Evolutionary conservation across 768 basidiomycete species (phyloP), one percentile per base, ranked within the genome.

Genomic region (Suillus hirtellus): DNA sequence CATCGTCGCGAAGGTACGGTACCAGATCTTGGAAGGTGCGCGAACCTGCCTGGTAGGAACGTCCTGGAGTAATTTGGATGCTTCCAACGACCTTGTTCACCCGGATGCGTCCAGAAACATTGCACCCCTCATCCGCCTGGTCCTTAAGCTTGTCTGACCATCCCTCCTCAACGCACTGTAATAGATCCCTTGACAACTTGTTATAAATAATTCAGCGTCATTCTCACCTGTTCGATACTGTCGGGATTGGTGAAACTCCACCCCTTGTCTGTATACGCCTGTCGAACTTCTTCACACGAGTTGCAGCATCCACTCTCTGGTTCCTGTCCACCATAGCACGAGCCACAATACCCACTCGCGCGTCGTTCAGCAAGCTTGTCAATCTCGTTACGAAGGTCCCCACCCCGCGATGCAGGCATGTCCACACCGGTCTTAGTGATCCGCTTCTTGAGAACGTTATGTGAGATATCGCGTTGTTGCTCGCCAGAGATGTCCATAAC

Each of bases 401-500:
- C 79, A 64, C 73, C 82, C 62, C 79, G 73, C 15, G 83, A 78
- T 65, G 82, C 82, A 34, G 86, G 79, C 34, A 97, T 83, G n/a
- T 78, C 75, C 4, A 71, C 70, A 3, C 95, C 93, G 3, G 77
- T 66, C 21, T 79, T 72, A 65, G 88, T 83, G 37, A 98, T 77
- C 15, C 97, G 86, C 14, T 86, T 89, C 75, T 98, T 98, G 62
- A 89, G 70, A 61, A 99, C 84, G 70, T 93, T 94, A 75, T 98
- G 96, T 9, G 94, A 85, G 56, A 98, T 73, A 71, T 98, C 94
- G 63, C 90, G 84, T 74, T 98, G 96, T 35, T 90, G 87, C 80
- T 98, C 97, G 34, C 97, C 97, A 63, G 92, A 93, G 64, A 99
- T 97, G 72, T 99, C 97, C 93, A 98, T 96, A 60, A 99, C 88